Percentiles rank a stretch among this genome's conserved stretches.
Conservation (phyloP, 305 asterid species). For the Ilex paraguariensis region DNA sequence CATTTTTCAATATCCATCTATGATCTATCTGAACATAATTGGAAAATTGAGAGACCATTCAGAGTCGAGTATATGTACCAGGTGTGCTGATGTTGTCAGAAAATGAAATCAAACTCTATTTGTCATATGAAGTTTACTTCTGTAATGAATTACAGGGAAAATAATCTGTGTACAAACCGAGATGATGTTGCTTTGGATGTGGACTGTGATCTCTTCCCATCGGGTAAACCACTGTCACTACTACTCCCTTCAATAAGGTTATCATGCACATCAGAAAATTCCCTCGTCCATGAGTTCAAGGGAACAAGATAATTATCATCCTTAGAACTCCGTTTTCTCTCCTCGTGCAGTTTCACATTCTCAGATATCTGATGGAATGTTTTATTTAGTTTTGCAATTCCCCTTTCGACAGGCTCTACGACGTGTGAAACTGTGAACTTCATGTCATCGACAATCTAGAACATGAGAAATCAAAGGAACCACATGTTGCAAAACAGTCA, state of each 20-base stretch:
- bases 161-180: conserved; percentile 38
- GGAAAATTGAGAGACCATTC: too few relatives aligned
- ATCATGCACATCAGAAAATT: conserved; percentile 72
- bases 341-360: conserved; percentile 69
- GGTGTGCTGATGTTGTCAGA: conserved; percentile 4
- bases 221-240: conserved; percentile 69
- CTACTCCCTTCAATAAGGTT: conserved; percentile 62
- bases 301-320: conserved; percentile 87
- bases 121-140: conserved; percentile 17
- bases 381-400: conserved; percentile 69
- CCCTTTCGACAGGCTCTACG: conserved; percentile 92
- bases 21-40: neutral
- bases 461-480: conserved; percentile 11
- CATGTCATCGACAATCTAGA: conserved; percentile 90
- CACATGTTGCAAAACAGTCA: neutral
- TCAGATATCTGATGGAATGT: conserved; percentile 91
- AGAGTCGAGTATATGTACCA: neutral
- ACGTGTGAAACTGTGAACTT: conserved; percentile 90
- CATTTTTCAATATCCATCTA: neutral
- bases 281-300: conserved; percentile 49
- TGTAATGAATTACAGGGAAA: conserved; percentile 6
- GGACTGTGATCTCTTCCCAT: conserved; percentile 36
- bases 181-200: conserved; percentile 46
- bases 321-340: conserved; percentile 57
- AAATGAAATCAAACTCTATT: conserved; percentile 3